Conservation (phyloP, 495 filamentous ascomycete genomes). For the Penicillium parvum region DNA sequence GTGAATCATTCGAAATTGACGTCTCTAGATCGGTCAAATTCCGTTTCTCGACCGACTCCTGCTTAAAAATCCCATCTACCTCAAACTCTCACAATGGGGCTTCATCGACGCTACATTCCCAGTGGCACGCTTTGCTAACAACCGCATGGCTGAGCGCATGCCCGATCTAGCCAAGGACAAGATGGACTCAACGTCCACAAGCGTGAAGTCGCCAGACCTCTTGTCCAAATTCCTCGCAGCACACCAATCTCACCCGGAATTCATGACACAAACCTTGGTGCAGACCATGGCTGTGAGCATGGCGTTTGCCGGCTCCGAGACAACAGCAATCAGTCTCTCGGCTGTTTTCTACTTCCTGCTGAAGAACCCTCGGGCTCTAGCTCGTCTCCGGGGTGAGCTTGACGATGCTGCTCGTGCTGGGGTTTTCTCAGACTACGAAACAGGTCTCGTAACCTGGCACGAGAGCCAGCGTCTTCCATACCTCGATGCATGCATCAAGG, state of each 20-base stretch:
- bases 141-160: constrained; percentile 45
- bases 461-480: constrained; percentile 58
- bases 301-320: constrained; percentile 53
- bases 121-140: constrained; percentile 10
- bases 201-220: constrained; percentile 30
- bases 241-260: constrained; percentile 47
- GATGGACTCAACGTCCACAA: constrained; percentile 32
- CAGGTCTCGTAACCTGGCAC: constrained; percentile 49
- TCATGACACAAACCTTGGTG: constrained; percentile 62
- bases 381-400: constrained; percentile 46
- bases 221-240: constrained; percentile 46
- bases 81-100: constrained; percentile 13
- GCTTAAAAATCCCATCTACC: constrained; percentile 29
- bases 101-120: constrained; percentile 13
- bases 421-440: constrained; percentile 36
- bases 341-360: constrained; percentile 64
- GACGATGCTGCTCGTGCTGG: constrained; percentile 47
- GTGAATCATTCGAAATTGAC: constrained; percentile 2
- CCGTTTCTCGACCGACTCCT: constrained; percentile 27
- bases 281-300: constrained; percentile 62
- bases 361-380: constrained; percentile 45
- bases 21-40: constrained; percentile 28
- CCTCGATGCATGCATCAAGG: constrained; percentile 64
- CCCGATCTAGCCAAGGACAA: constrained; percentile 10
- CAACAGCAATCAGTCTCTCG: constrained; percentile 60